These are phyloP conservation scores for Aspergillus awamori DNA, from an alignment of 2,329 filamentous ascomycete genomes.

Conservation along the genomic window DNA sequence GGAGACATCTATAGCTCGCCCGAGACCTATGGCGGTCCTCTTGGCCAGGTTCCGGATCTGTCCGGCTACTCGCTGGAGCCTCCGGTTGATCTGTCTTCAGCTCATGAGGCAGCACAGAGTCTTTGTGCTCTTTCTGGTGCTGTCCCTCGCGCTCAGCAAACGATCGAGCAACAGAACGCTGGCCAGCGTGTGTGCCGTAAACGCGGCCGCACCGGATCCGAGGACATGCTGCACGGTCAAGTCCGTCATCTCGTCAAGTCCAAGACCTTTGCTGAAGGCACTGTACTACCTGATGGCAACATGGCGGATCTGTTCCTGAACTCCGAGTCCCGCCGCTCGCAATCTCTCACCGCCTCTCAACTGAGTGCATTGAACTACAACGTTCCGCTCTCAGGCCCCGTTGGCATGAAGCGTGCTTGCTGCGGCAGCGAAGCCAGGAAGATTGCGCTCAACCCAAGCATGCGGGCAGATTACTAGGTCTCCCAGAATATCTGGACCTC, in stretches of 20 bases:
- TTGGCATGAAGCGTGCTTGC: conserved; percentile 46
- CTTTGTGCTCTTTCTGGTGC: conserved; percentile 46
- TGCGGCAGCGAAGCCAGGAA: conserved; percentile 44
- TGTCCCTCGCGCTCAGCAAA: conserved; percentile 25
- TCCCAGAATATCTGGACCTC: conserved; percentile 5
- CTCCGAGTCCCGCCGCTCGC: conserved; percentile 22
- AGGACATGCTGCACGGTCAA: conserved; percentile 43
- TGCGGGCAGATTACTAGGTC: conserved; percentile 36
- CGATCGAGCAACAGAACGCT: conserved; percentile 14
- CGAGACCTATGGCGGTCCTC: conserved; percentile 31
- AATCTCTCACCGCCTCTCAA: conserved; percentile 18
- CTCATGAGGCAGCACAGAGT: conserved; percentile 45
- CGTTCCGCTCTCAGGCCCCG: conserved; percentile 37
- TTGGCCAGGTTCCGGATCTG: conserved; percentile 36
- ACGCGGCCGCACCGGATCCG: conserved; percentile 44
- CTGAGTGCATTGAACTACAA: conserved; percentile 26
- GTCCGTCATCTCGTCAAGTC: conserved; percentile 42
- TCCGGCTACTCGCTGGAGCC: conserved; percentile 39
- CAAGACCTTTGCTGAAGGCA: conserved; percentile 28
- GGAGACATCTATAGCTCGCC: conserved; percentile 41
- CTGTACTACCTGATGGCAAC: conserved; percentile 36
- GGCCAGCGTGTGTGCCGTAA: conserved; percentile 38
- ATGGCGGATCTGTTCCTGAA: conserved; percentile 38
- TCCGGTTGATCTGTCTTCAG: conserved; percentile 29
- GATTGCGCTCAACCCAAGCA: conserved; percentile 37